Evolutionary conservation across 805 yeast genomes (phyloP).

Genomic region (Cyberlindnera lachancei): DNA sequence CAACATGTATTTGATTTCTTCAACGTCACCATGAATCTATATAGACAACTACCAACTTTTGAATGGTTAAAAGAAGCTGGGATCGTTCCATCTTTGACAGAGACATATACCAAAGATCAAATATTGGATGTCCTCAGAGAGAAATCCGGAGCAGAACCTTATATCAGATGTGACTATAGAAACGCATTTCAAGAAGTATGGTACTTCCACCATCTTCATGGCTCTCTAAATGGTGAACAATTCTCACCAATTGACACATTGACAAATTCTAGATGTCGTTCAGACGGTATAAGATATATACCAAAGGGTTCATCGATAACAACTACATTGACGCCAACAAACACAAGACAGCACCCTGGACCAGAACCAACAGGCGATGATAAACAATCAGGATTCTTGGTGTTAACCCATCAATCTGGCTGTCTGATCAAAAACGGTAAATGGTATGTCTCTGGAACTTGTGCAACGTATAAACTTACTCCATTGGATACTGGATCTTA

Average conservation of each 20-base stretch:
- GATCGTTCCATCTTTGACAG: slow-evolving; percentile 54
- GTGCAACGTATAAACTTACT: slow-evolving; percentile 63
- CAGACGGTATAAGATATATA: slow-evolving; percentile 55
- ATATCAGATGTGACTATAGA: slow-evolving; percentile 49
- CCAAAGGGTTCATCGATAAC: slow-evolving; percentile 30
- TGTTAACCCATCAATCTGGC: slow-evolving; percentile 47
- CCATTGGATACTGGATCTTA: slow-evolving; percentile 38
- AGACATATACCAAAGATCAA: slow-evolving; percentile 50
- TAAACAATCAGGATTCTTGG: slow-evolving; percentile 37
- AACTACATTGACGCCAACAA: slow-evolving; percentile 16
- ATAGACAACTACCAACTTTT: slow-evolving; percentile 56
- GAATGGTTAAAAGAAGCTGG: slow-evolving; percentile 60
- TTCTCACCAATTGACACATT: slow-evolving; percentile 58
- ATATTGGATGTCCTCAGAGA: slow-evolving; percentile 44
- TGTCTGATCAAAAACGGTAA: slow-evolving; percentile 82
- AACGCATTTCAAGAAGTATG: slow-evolving; percentile 45
- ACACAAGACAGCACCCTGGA: slow-evolving; percentile 9
- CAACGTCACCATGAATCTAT: slow-evolving; percentile 50
- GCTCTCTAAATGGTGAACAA: slow-evolving; percentile 60
- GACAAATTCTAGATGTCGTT: slow-evolving; percentile 57
- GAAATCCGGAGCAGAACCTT: slow-evolving; percentile 49
- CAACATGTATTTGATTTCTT: slow-evolving; percentile 61
- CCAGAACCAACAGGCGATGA: slow-evolving; percentile 25
- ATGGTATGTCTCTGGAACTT: slow-evolving; percentile 76
- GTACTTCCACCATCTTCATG: slow-evolving; percentile 74